Evolutionary conservation across 345 rosid species (phyloP).

Genomic region (Bruguiera sexangula): DNA sequence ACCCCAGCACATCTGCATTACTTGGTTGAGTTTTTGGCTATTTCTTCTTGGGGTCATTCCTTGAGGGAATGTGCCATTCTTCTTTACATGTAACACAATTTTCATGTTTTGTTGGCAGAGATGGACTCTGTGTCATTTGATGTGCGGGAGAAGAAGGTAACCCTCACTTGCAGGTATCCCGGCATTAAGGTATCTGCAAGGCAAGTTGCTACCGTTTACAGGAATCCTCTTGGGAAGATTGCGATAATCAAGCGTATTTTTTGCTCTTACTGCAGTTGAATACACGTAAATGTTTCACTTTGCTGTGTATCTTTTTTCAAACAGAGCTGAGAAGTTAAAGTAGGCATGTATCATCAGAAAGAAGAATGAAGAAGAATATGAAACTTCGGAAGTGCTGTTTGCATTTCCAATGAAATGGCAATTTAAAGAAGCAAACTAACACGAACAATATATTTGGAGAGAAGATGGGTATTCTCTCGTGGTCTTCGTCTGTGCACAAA

Average conservation of each 20-base stretch:
- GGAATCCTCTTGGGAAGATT: conserved; percentile 44
- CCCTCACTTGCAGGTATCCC: conserved; percentile 60
- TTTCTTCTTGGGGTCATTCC: too few species aligned
- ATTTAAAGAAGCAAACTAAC: not conserved
- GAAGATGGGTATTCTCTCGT: too few species aligned
- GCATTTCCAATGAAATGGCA: not conserved
- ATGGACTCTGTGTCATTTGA: conserved; percentile 63
- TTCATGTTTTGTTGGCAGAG: conserved; percentile 40
- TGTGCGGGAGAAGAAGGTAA: conserved; percentile 71
- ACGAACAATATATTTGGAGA: too few species aligned
- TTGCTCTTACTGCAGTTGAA: conserved; percentile 27
- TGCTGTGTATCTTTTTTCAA: not conserved
- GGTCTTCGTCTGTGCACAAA: too few species aligned
- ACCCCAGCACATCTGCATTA: too few species aligned
- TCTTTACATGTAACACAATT: too few species aligned
- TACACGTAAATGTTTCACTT: not conserved
- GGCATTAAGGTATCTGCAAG: conserved; percentile 28
- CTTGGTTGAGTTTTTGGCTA: too few species aligned
- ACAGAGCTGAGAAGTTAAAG: not conserved
- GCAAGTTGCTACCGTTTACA: conserved; percentile 29
- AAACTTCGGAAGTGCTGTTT: too few species aligned
- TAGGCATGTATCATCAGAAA: not conserved
- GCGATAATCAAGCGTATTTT: conserved; percentile 51
- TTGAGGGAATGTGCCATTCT: too few species aligned
- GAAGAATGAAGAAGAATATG: too few species aligned